These are phyloP conservation scores for Haplosporangium sp. DNA, from an alignment of 371 early-diverging fungal genomes.

Conservation along the genomic window DNA sequence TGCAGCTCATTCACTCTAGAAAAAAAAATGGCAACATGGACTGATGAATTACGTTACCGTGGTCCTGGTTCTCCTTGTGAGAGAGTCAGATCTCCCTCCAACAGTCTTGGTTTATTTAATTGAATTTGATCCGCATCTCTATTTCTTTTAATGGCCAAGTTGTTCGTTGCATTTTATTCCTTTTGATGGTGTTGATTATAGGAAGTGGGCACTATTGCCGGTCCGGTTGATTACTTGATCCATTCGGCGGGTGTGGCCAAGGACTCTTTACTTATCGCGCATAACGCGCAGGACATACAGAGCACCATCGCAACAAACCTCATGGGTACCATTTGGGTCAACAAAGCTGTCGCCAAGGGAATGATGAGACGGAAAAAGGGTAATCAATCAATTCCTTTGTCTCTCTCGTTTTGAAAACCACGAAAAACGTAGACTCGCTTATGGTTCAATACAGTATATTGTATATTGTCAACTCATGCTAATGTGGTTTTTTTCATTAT, in stretches of 20 bases:
- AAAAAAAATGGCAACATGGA: conserved; percentile 3
- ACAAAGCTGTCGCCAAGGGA: conserved; percentile 63
- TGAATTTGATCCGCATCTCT: conserved; percentile 20
- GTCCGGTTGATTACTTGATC: conserved; percentile 63
- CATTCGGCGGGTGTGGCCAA: conserved; percentile 75
- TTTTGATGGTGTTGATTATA: conserved; percentile 12
- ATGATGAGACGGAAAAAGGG: conserved; percentile 70
- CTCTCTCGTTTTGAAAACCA: neutral
- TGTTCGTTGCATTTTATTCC: conserved; percentile 4
- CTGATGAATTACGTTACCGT: neutral
- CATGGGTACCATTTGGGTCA: conserved; percentile 77
- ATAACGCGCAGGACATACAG: conserved; percentile 60
- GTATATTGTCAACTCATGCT: conserved; percentile 4
- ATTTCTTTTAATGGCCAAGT: conserved; percentile 19
- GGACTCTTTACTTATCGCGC: conserved; percentile 67
- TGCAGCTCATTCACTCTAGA: neutral
- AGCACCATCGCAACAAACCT: conserved; percentile 75
- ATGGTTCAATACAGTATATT: neutral
- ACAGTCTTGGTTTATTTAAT: neutral
- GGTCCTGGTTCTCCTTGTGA: neutral
- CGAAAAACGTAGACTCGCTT: too few species aligned
- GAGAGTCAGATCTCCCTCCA: neutral
- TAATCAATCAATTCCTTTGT: conserved; percentile 20
- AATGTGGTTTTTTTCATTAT: neutral
- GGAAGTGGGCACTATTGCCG: conserved; percentile 50